Evolutionary conservation across 371 early-diverging fungal genomes (phyloP), one percentile per base, ranked within the genome.

Genomic region (Syncephalastrum racemosum): DNA sequence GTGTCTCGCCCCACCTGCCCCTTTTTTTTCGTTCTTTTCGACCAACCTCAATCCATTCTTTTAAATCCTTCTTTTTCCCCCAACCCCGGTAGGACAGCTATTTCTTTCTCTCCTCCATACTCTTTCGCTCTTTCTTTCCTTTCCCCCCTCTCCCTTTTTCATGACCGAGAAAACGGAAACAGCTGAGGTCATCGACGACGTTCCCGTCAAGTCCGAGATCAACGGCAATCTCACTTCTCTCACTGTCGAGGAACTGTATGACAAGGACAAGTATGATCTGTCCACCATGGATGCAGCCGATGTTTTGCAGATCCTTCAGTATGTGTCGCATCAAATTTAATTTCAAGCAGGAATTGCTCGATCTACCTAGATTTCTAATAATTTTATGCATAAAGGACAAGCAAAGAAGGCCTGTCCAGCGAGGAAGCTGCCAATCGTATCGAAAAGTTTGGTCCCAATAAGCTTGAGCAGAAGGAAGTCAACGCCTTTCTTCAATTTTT

Each of bases 401-500:
- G 74, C 46, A 71, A 82, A 50, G 63, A 62, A 52, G 88, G 88
- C 64, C 70, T 88, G 59, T 83, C 86, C 22, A 70, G 82, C 36
- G 62, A 77, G 20, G 88, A 88, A 62, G 88, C 81, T 15, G 62
- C 68, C n/a, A 57, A 74, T 24, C 85, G 88, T 59, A 47, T 81
- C 39, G 79, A 73, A 53, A 76, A 76, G 77, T 89, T 89, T 62
- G 89, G 89, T 25, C 66, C 47, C 51, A 89, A 89, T 70, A 79
- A 75, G 58, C 82, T 89, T 12, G 86, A 83, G 50, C 82, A 91
- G 52, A 87, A 86, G 76, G 86, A 86, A 75, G 73, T 84, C 50
- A 92, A 86, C 68, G 89, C 92, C 0, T 49, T 92, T 54, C 64
- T 91, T 60, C 85, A 87, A 80, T 94, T 94, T 80, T 75, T 93